These are phyloP conservation scores for Venturia asperata DNA, from an alignment of 2,329 filamentous ascomycete genomes.

Conservation along the genomic window DNA sequence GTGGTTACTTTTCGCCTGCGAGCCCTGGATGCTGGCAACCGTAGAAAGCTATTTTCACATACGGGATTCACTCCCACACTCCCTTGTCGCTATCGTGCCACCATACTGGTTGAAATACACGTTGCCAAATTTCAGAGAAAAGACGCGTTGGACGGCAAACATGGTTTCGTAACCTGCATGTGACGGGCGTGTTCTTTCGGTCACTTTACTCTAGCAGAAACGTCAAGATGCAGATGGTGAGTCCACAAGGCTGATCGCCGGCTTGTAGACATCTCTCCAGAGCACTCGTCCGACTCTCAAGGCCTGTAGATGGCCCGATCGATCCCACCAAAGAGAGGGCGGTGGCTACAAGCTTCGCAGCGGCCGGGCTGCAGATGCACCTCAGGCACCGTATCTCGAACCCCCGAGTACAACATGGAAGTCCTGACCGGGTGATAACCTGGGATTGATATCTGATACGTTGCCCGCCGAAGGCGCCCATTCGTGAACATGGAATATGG, in stretches of 20 bases:
- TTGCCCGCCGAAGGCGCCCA: background rate
- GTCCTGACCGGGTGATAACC: too few species aligned
- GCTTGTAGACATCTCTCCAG: background rate
- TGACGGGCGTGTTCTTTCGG: background rate
- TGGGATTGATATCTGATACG: background rate
- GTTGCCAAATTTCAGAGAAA: background rate
- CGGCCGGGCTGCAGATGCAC: background rate
- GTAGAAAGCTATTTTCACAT: background rate
- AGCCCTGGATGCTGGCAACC: background rate
- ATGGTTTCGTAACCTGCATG: background rate
- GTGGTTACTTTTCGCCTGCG: background rate
- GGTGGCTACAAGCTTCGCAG: background rate
- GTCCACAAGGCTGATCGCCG: conserved; percentile 9
- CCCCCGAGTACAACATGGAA: conserved; percentile 13
- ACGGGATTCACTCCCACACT: background rate
- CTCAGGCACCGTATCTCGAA: background rate
- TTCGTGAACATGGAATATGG: conserved; percentile 6
- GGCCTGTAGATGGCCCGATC: background rate
- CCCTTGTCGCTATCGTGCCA: background rate
- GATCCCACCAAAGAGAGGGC: conserved; percentile 12
- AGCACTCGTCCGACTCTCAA: background rate
- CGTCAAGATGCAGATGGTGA: conserved; percentile 2
- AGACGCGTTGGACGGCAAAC: background rate
- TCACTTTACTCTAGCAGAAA: background rate
- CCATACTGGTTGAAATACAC: background rate